Conservation (phyloP, 2,329 filamentous ascomycete genomes). For the Cercospora brassicicola region DNA sequence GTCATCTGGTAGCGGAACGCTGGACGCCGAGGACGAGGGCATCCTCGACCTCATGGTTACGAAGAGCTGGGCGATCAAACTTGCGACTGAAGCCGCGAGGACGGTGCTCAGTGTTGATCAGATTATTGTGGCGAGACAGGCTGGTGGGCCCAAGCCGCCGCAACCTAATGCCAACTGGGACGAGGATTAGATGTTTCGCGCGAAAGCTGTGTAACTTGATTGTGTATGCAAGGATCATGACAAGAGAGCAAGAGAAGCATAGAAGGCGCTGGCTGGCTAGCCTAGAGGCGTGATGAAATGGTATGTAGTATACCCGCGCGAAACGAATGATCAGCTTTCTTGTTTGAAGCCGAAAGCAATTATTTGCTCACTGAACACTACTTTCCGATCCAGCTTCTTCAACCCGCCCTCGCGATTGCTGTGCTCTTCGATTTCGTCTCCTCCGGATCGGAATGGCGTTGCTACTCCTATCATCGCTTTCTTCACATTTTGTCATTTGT, state of each 20-base stretch:
- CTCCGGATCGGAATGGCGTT: background rate
- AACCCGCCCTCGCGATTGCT: background rate
- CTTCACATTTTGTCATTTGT: background rate
- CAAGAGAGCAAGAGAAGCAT: background rate
- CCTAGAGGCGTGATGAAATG: background rate
- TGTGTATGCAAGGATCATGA: background rate
- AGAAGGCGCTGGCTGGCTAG: slow-evolving; percentile 1
- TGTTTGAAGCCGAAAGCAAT: background rate
- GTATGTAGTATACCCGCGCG: slow-evolving; percentile 1
- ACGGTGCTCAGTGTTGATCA: slow-evolving; percentile 96
- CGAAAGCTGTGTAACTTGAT: background rate
- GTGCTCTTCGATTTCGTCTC: background rate
- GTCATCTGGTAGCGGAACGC: slow-evolving; percentile 75
- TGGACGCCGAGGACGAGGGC: slow-evolving; percentile 82
- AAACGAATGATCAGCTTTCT: slow-evolving; percentile 1
- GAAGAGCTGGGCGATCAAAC: slow-evolving; percentile 95
- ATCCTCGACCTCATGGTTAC: slow-evolving; percentile 89
- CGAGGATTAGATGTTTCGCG: slow-evolving; percentile 50
- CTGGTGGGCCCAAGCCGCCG: slow-evolving; percentile 94
- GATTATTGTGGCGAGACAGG: slow-evolving; percentile 97
- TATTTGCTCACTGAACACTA: too few species aligned
- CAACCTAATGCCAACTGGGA: slow-evolving; percentile 84
- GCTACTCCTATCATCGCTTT: background rate
- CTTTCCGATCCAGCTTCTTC: background rate
- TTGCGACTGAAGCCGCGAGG: slow-evolving; percentile 90